phyloP scores from a whole-genome alignment of 306 rosid species.

The Casuarina cunninghamiana region DNA sequence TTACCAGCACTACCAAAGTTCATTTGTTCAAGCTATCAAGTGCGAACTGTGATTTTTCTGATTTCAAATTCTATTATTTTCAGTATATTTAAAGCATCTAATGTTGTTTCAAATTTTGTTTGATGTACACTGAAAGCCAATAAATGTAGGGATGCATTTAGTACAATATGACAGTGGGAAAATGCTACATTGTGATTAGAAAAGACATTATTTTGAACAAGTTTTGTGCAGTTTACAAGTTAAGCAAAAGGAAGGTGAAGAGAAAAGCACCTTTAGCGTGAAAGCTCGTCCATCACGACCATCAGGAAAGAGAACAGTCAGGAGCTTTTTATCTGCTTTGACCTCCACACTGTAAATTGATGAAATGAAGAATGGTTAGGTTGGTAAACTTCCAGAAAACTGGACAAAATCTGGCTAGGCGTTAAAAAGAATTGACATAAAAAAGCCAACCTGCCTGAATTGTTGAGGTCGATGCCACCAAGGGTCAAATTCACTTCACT shows the following conservation, averaged over 20 bases:
- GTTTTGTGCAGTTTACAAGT: not conserved
- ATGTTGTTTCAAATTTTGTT: not conserved
- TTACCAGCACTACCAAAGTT: not conserved
- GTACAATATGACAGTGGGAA: not conserved
- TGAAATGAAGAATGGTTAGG: conserved; percentile 25
- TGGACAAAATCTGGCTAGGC: conserved; percentile 20
- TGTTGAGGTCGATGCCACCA: conserved; percentile 99
- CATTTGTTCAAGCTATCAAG: not conserved
- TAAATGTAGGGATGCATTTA: not conserved
- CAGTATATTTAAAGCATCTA: not conserved
- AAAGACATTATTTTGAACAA: not conserved
- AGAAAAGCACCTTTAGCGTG: conserved; percentile 82
- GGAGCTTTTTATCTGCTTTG: conserved; percentile 90
- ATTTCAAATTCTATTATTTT: not conserved
- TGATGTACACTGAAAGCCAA: not conserved
- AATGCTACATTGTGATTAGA: not conserved
- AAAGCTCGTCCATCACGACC: conserved; percentile 94
- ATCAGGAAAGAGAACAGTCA: conserved; percentile 93
- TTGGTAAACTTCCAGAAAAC: conserved; percentile 34
- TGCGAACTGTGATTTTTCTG: not conserved
- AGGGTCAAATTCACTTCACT: conserved; percentile 93
- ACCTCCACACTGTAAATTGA: conserved; percentile 73
- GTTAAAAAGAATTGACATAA: not conserved
- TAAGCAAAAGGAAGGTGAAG: not conserved
- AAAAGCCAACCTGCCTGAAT: conserved; percentile 99